Percentiles rank a stretch among this genome's conserved stretches.
phyloP scores from a whole-genome alignment of 257 asterid species.

The Gynochthodes officinalis region DNA sequence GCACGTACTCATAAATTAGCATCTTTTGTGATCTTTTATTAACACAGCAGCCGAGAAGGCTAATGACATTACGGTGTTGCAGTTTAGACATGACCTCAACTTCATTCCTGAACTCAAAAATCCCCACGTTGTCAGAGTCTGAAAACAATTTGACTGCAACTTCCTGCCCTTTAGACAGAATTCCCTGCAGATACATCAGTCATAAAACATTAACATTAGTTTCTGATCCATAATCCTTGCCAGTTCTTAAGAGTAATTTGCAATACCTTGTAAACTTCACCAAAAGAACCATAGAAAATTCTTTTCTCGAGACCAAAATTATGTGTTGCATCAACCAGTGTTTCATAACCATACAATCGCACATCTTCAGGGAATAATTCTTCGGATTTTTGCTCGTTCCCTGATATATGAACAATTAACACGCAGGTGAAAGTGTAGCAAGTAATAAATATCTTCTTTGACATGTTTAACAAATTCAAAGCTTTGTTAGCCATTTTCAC shows the following conservation, averaged over 20 bases:
- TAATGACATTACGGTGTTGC: constrained; percentile 5
- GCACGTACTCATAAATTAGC: constrained; percentile 9
- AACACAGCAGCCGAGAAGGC: neutral
- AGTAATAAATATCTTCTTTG: neutral
- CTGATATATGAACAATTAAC: neutral
- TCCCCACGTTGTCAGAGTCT: neutral
- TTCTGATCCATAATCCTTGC: too few relatives aligned
- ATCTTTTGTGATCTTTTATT: neutral
- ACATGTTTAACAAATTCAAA: neutral
- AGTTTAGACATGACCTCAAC: neutral
- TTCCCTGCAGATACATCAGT: neutral
- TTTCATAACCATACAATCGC: too few relatives aligned
- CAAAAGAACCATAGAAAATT: too few relatives aligned
- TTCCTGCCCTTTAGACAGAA: neutral
- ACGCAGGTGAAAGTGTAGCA: neutral
- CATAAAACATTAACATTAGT: too few relatives aligned
- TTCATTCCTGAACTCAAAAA: neutral
- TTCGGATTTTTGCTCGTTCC: neutral
- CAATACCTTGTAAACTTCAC: too few relatives aligned
- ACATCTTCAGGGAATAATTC: too few relatives aligned
- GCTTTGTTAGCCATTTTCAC: neutral
- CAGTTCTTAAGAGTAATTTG: too few relatives aligned
- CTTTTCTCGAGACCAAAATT: too few relatives aligned
- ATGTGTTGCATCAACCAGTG: too few relatives aligned
- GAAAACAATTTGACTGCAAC: neutral